A percentile compares a stretch with the other conserved stretches of the same genome.
phyloP scores from a whole-genome alignment of 2,329 filamentous ascomycete species.

The Allantophomopsis lycopodina region DNA sequence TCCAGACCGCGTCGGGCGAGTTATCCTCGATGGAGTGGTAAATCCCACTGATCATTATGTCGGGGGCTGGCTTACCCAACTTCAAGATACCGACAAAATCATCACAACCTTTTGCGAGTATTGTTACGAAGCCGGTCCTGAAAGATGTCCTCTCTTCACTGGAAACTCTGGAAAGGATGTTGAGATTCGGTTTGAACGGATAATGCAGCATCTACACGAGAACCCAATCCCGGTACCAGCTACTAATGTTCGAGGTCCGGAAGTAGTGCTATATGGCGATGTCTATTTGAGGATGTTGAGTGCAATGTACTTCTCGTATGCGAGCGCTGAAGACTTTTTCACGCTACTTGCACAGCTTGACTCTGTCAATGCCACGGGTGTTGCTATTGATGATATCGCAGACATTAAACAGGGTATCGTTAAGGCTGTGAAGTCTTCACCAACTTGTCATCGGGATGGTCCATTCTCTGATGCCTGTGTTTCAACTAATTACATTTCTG shows the following conservation, averaged over 20 bases:
- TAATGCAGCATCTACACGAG: slow-evolving; percentile 1
- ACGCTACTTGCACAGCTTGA: slow-evolving; percentile 9
- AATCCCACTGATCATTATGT: slow-evolving; percentile 12
- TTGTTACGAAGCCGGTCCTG: slow-evolving; percentile 17
- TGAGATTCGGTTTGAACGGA: slow-evolving; percentile 1
- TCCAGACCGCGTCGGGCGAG: slow-evolving; percentile 22
- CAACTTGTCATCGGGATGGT: background rate
- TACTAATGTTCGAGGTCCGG: slow-evolving; percentile 5
- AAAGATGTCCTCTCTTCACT: slow-evolving; percentile 9
- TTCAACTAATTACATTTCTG: no score
- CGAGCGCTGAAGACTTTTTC: slow-evolving; percentile 6
- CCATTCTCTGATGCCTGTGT: background rate
- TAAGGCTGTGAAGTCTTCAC: slow-evolving; percentile 1
- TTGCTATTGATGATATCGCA: background rate
- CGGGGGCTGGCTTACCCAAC: slow-evolving; percentile 25
- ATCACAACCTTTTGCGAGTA: slow-evolving; percentile 11
- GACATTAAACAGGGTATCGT: background rate
- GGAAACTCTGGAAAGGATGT: slow-evolving; percentile 3
- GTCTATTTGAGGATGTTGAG: slow-evolving; percentile 5
- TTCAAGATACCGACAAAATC: slow-evolving; percentile 14
- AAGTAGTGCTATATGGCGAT: slow-evolving; percentile 13
- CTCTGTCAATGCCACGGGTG: slow-evolving; percentile 21
- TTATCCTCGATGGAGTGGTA: slow-evolving; percentile 16
- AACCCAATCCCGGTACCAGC: slow-evolving; percentile 4
- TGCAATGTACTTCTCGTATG: slow-evolving; percentile 9